Percentiles rank a stretch among this genome's conserved stretches.
phyloP scores from a whole-genome alignment of 169 alveolate genomes.

The Fabrea salina region DNA sequence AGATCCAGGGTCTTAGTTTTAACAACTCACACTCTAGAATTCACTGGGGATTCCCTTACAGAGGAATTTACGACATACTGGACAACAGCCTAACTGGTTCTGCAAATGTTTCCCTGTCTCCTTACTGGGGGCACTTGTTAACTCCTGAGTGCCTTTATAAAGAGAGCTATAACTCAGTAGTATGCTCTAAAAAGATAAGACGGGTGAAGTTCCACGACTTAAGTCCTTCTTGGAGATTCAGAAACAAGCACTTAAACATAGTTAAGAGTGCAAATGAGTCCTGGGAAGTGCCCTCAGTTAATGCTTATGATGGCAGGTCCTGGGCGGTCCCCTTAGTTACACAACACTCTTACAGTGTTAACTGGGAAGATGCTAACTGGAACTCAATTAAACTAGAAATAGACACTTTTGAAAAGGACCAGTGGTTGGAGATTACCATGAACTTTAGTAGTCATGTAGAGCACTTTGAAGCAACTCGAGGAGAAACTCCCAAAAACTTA shows the following conservation, averaged over 20 bases:
- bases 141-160: slow-evolving; percentile 43
- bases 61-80: slow-evolving; percentile 38
- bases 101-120: slow-evolving; percentile 33
- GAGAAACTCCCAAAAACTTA: not conserved
- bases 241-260: not conserved
- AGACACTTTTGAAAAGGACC: not conserved
- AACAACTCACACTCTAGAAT: not conserved
- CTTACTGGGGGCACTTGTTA: slow-evolving; percentile 29
- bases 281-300: no score
- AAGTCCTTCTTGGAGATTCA: not conserved
- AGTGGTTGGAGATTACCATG: not conserved
- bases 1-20: not conserved
- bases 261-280: not conserved
- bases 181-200: not conserved
- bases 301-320: no score
- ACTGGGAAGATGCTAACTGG: slow-evolving; percentile 29
- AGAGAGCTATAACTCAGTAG: not conserved
- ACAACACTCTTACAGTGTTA: slow-evolving; percentile 19
- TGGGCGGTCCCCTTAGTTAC: slow-evolving; percentile 25
- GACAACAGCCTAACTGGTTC: slow-evolving; percentile 38
- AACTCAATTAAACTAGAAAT: not conserved
- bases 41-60: slow-evolving; percentile 33
- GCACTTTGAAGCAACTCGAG: not conserved
- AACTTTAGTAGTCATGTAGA: slow-evolving; percentile 18
- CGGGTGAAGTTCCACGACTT: not conserved